These are phyloP conservation scores for Conticribra guillardii DNA, from an alignment of 108 stramenopile species.

Conservation along the genomic window DNA sequence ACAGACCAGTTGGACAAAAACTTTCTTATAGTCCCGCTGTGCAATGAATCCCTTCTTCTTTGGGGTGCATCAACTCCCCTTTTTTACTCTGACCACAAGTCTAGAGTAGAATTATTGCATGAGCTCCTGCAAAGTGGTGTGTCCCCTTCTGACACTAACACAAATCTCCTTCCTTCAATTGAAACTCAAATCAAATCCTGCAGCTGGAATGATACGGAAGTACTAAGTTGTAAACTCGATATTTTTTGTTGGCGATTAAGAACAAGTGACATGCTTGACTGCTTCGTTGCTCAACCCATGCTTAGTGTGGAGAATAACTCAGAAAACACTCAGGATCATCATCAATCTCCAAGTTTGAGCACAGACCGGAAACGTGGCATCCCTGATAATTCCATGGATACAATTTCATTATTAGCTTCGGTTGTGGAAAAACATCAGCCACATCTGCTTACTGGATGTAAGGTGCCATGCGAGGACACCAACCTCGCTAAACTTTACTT, in stretches of 20 bases:
- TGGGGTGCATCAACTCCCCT: conserved; percentile 78
- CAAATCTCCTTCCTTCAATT: not conserved
- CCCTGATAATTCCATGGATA: conserved; percentile 11
- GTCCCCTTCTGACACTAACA: conserved; percentile 21
- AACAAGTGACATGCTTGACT: conserved; percentile 67
- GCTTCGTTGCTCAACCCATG: conserved; percentile 50
- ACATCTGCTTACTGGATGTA: not conserved
- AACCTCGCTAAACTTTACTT: conserved; percentile 50
- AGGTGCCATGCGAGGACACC: not conserved
- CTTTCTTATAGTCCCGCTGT: conserved; percentile 51
- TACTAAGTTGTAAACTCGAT: conserved; percentile 54
- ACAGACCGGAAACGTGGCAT: not conserved
- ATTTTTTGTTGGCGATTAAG: conserved; percentile 69
- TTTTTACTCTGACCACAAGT: conserved; percentile 51
- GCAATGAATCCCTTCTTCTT: conserved; percentile 55
- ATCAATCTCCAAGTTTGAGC: no score
- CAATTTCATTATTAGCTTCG: conserved; percentile 29
- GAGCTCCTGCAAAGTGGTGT: conserved; percentile 6
- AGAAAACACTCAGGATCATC: not conserved
- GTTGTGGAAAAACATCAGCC: conserved; percentile 11
- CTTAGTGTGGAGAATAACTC: conserved; percentile 1
- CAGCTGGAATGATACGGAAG: conserved; percentile 39
- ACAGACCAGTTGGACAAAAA: conserved; percentile 34
- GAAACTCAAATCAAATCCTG: not conserved
- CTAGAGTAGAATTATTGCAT: conserved; percentile 51